These are phyloP conservation scores for Phoma sp. DNA, from an alignment of 2,329 filamentous ascomycete species.

Conservation along the genomic window DNA sequence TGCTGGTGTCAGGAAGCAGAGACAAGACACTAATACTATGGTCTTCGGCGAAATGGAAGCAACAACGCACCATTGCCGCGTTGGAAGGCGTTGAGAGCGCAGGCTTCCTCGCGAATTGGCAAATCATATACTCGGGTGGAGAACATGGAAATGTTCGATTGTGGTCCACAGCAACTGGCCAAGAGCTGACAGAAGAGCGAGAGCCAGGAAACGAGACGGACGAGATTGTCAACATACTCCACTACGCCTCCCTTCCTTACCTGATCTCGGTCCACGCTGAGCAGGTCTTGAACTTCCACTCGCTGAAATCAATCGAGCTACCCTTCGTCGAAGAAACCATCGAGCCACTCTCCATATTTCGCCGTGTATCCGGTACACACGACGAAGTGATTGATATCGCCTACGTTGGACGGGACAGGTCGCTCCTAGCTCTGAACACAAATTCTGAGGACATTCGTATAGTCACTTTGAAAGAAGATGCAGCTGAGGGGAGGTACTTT, in stretches of 20 bases:
- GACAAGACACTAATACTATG: constrained; percentile 95
- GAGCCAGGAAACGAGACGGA: constrained; percentile 64
- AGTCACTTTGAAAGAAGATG: constrained; percentile 67
- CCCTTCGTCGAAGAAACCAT: constrained; percentile 55
- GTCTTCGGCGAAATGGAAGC: constrained; percentile 86
- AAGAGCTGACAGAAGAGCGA: constrained; percentile 81
- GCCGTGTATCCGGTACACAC: constrained; percentile 91
- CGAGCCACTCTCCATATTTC: constrained; percentile 66
- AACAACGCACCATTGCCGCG: constrained; percentile 78
- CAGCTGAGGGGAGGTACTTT: constrained; percentile 67
- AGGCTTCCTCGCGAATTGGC: constrained; percentile 76
- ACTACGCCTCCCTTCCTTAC: constrained; percentile 69
- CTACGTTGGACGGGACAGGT: constrained; percentile 80
- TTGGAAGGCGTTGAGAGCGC: constrained; percentile 85
- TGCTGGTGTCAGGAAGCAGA: constrained; percentile 81
- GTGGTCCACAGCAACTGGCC: constrained; percentile 79
- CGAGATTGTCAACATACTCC: constrained; percentile 74
- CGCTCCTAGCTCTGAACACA: constrained; percentile 86
- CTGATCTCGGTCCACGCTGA: constrained; percentile 86
- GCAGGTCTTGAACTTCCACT: constrained; percentile 83
- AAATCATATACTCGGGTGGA: constrained; percentile 81
- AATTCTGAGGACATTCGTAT: constrained; percentile 94
- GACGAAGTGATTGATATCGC: constrained; percentile 97
- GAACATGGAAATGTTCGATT: constrained; percentile 81
- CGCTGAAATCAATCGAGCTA: constrained; percentile 54